A percentile compares a stretch with the other conserved stretches of the same genome.
These are phyloP conservation scores for Madurella mycetomatis DNA, from an alignment of 2,329 filamentous ascomycete genomes.

Conservation along the genomic window DNA sequence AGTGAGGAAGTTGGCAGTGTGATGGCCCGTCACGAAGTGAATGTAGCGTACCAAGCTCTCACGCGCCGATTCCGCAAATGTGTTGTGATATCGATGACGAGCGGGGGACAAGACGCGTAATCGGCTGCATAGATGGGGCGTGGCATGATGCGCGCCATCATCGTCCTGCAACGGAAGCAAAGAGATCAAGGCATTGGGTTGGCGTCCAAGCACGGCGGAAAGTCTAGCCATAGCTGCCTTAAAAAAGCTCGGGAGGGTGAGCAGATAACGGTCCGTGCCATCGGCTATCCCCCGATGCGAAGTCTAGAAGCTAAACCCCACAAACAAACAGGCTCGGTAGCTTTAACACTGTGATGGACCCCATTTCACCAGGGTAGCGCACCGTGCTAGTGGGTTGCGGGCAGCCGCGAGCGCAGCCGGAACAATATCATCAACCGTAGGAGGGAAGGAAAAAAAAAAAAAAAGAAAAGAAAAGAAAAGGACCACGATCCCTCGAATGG, in stretches of 20 bases:
- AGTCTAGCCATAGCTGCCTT: background rate
- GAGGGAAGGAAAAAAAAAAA: background rate
- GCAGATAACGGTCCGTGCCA: background rate
- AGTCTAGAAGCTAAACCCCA: background rate
- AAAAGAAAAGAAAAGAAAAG: no score
- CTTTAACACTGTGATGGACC: background rate
- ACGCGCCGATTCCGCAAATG: constrained; percentile 3
- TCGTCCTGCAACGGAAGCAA: background rate
- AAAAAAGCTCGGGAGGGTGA: no score
- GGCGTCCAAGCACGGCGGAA: background rate
- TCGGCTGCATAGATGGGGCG: background rate
- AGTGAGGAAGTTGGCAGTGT: background rate
- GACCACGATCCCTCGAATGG: background rate
- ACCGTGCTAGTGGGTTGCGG: background rate
- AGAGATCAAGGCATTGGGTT: background rate
- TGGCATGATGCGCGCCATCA: background rate
- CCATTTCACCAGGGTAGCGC: background rate
- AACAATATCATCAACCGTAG: background rate
- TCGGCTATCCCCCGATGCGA: background rate
- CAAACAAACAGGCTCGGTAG: background rate
- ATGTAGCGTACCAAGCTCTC: background rate
- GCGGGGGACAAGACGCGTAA: background rate
- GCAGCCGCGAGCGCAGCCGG: background rate
- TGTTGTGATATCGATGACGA: background rate
- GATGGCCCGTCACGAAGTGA: no score